Base-by-base conservation (phyloP, 805 yeast species). In the Saturnispora hagleri region DNA sequence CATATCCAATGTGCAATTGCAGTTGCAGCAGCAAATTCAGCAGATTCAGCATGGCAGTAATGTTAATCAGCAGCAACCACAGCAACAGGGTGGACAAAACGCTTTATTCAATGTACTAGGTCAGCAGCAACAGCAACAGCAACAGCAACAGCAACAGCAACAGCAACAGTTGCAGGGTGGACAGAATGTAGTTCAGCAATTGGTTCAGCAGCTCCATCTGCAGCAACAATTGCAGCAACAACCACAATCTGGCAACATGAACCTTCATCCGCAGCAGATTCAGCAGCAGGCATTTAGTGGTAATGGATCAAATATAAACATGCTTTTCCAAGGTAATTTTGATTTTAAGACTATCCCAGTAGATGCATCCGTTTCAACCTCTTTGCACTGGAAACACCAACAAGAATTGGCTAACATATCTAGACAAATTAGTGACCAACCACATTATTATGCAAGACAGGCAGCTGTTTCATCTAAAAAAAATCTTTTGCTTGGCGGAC, bases 361-460 rank as follows among this genome's bases (percentile, higher is more conserved):
- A 53, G 82, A 73, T 56, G 63, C 61, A 46, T 36, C 62, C 27
- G 59, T 61, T 51, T 62, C 64, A 55, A 66, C 56, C 44, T 70
- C 82, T 3, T 59, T 73, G 8, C 75, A 76, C 60, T 88, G 95
- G 96, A 85, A 82, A 65, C 90, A 86, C 63, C 96, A 88, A 68
- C 69, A 73, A 46, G 89, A 82, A 63, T 73, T 89, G 53, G 83
- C 81, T 28, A 88, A 81, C 55, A 66, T 84, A 47, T 84, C 93
- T 4, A 77, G 93, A 64, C 55, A 51, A 44, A 76, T 72, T 55
- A 76, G 86, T 31, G 79, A 77, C 59, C 66, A 77, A 26, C 86
- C 95, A 3, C 96, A 88, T 68, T 82, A 76, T 62, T 88, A 86
- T 69, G 96, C 96, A 4, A 76, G 95, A 53, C 81, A 81, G 56